phyloP scores from a whole-genome alignment of 106 monocot species.

The Allium sativum region DNA sequence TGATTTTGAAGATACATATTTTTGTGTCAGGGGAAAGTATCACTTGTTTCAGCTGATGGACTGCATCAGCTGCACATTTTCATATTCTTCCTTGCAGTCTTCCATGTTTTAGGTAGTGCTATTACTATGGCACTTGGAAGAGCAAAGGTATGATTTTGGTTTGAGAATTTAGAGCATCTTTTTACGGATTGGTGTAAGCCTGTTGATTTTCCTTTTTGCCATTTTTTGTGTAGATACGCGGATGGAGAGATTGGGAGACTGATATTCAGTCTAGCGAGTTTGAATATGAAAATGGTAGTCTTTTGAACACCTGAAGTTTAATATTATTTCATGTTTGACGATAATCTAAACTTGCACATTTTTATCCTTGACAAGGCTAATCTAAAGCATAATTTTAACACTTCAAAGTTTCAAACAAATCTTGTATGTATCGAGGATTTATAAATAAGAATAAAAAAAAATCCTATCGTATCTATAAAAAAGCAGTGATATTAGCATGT shows the following conservation, averaged over 20 bases:
- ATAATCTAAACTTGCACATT: too few relatives aligned
- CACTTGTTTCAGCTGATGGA: constrained; percentile 47
- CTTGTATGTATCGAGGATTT: too few relatives aligned
- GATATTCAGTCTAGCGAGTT: constrained; percentile 37
- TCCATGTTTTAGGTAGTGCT: constrained; percentile 57
- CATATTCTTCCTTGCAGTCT: constrained; percentile 77
- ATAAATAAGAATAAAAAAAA: too few relatives aligned
- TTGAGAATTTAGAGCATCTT: not conserved
- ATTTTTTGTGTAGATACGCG: constrained; percentile 32
- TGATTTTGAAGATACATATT: too few relatives aligned
- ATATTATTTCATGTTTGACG: too few relatives aligned
- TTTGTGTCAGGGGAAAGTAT: constrained; percentile 47
- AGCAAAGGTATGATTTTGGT: constrained; percentile 35
- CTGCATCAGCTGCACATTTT: constrained; percentile 78
- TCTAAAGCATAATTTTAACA: not conserved
- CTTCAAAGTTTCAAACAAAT: not conserved
- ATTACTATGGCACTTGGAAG: constrained; percentile 72
- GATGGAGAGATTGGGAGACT: constrained; percentile 73
- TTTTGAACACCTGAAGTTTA: not conserved
- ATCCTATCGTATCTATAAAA: not conserved
- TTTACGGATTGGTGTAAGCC: too few relatives aligned
- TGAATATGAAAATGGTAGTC: constrained; percentile 54
- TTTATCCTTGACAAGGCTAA: too few relatives aligned
- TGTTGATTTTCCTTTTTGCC: too few relatives aligned
- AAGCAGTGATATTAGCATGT: not conserved